Evolutionary conservation across 345 rosid species (phyloP), one percentile per base, ranked within the genome.

Genomic region (Rhizophora mangle): DNA sequence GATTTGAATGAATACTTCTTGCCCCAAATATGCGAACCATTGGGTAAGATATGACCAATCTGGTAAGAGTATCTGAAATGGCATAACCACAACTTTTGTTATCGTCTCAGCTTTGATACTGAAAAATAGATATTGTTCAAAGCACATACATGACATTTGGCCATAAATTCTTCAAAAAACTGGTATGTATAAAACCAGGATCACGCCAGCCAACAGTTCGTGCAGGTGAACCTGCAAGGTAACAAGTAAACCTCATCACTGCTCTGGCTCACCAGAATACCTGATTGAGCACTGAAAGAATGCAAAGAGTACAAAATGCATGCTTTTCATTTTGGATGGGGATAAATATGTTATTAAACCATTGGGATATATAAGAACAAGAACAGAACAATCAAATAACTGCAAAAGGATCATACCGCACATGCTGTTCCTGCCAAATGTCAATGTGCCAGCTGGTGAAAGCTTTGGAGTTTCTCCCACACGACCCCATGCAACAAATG

Each of bases 131-230:
- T 4, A 47, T 60, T 55, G 62, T 26, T 57, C 47, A 64, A 60
- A 78, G 67, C 66, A 56, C 76, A 37, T 83, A 88, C 93, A 69
- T 49, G 27, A 74, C 71, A 68, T 90, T 90, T 7, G 96, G 96
- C 96, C 96, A 91, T 55, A 91, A 82, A 60, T 87, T 72, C 77
- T 88, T 87, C 82, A 91, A 60, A 80, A 85, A 88, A 83, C 90
- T 60, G 18, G 94, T 87, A 76, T 91, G 94, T 54, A 87, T 83
- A 81, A 84, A 91, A 67, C 94, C 96, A 9, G 92, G 94, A 77
- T 90, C 94, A 62, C 94, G 90, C 96, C 96, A 90, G 19, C 96
- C 96, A 70, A 90, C 89, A 1, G 86, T 80, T 57, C 90, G 78
- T 72, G 96, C 96, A 31, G 96, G 94, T 60, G 80, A 59, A 78